Evolutionary conservation across 164 flowering plant species (phyloP).

Genomic region (Nymphaea colorata): DNA sequence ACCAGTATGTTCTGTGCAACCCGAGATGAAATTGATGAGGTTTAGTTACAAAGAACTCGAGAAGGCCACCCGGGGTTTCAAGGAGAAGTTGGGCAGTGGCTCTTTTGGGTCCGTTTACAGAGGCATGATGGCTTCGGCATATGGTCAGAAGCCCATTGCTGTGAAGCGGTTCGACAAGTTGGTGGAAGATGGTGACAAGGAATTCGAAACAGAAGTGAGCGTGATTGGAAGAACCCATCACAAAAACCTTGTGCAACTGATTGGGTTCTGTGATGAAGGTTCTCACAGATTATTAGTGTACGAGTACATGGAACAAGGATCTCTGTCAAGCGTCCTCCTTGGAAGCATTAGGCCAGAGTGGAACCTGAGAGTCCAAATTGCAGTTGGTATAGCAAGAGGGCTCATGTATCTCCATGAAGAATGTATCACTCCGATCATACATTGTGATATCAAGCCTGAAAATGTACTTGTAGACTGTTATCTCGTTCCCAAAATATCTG

Average conservation of each 20-base stretch:
- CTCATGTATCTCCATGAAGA: conserved; percentile 15
- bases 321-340: conserved; percentile 13
- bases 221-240: conserved; percentile 17
- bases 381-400: conserved; percentile 14
- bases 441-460: conserved; percentile 19
- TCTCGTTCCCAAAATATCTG: conserved; percentile 18
- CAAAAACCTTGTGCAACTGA: conserved; percentile 14
- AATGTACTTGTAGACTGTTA: conserved; percentile 14
- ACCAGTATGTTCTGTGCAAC: background rate
- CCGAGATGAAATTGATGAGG: background rate
- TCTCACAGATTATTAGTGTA: conserved; percentile 11
- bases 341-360: conserved; percentile 12
- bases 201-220: conserved; percentile 12
- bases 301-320: conserved; percentile 17
- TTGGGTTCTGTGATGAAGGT: conserved; percentile 18
- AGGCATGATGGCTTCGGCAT: conserved; percentile 4
- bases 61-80: conserved; percentile 13
- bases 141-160: conserved; percentile 1
- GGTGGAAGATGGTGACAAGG: conserved; percentile 7
- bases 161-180: conserved; percentile 13
- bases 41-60: conserved; percentile 15
- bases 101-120: conserved; percentile 12
- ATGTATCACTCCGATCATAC: conserved; percentile 15
- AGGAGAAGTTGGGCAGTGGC: conserved; percentile 8
- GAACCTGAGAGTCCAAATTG: conserved; percentile 15